Evolutionary conservation across 768 basidiomycete genomes (phyloP), one percentile per base, ranked within the genome.

Genomic region (Pholiota conissans): DNA sequence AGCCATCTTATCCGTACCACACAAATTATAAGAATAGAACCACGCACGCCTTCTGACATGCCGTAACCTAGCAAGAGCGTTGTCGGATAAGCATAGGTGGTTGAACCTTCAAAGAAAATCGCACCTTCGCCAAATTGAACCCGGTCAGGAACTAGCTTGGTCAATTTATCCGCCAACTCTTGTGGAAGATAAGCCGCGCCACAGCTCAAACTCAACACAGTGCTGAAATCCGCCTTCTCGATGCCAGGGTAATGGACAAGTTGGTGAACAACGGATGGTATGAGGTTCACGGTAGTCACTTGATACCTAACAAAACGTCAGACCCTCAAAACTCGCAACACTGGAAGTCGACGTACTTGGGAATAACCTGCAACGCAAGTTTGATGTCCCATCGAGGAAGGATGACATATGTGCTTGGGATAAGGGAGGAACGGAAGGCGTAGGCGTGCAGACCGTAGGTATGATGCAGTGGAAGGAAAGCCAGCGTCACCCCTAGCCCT

Each of bases 141-240:
- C 5, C 75, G 69, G 26, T 64, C 57, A 0, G 79, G 72, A 11
- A 79, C 56, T 5, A 82, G 45, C 48, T 65, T 48, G n/a, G 63
- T 49, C 13, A 87, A 64, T 51, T 76, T 78, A 16, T 71, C 67
- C 0, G 72, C 73, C 6, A 91, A 74, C 18, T 81, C 74, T 1
- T 80, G 78, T 0, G 90, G 86, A 20, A 90, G 79, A 63, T 89
- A 84, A 1, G 89, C 88, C 0, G 86, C 90, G 5, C 89, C 89
- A 57, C 78, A 79, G 5, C 66, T 70, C 24, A 85, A 56, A 5
- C 30, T 1, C 6, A 70, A 66, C 1, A 91, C 64, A 0, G 78
- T 80, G 61, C 79, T 84, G 13, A 89, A 71, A 63, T 89, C 85
- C 3, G 74, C 71, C 34, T 79, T 75, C 34, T 74, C 67, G 5